Conservation (phyloP, 495 filamentous ascomycete species). For the Filosporella fistucella region DNA sequence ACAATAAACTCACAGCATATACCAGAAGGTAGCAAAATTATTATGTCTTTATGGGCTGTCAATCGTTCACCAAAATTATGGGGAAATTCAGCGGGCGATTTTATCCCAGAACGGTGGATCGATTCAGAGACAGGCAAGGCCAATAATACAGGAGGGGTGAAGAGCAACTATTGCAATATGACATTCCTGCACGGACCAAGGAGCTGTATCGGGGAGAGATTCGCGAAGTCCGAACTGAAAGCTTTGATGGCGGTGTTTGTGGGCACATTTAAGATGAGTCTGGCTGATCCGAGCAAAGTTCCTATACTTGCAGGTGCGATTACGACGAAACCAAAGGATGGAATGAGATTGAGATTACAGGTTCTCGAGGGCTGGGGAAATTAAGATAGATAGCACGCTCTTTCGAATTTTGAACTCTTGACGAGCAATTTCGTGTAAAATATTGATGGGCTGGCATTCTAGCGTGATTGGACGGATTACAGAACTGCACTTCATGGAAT, state of each 20-base stretch:
- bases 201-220: slow-evolving; percentile 50
- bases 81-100: slow-evolving; percentile 26
- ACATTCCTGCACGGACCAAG: slow-evolving; percentile 42
- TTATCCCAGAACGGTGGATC: slow-evolving; percentile 26
- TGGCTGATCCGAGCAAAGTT: slow-evolving; percentile 33
- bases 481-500: no score
- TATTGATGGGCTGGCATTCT: no score
- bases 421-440: no score
- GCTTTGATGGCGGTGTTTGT: slow-evolving; percentile 60
- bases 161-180: slow-evolving; percentile 41
- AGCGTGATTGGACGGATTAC: no score
- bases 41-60: slow-evolving; percentile 42
- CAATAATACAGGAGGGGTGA: slow-evolving; percentile 22
- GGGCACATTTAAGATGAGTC: slow-evolving; percentile 53
- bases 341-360: slow-evolving; percentile 56
- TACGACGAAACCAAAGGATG: slow-evolving; percentile 59
- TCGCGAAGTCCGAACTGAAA: slow-evolving; percentile 66
- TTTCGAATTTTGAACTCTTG: no score
- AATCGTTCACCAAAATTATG: slow-evolving; percentile 37
- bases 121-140: slow-evolving; percentile 17
- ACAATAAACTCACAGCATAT: slow-evolving; percentile 43
- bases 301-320: slow-evolving; percentile 48
- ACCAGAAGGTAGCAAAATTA: slow-evolving; percentile 44
- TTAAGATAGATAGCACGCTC: no score
- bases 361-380: slow-evolving; percentile 58